Evolutionary conservation across 2,329 filamentous ascomycete species (phyloP), one percentile per base, ranked within the genome.

Genomic region (Hypoxylon sp.): DNA sequence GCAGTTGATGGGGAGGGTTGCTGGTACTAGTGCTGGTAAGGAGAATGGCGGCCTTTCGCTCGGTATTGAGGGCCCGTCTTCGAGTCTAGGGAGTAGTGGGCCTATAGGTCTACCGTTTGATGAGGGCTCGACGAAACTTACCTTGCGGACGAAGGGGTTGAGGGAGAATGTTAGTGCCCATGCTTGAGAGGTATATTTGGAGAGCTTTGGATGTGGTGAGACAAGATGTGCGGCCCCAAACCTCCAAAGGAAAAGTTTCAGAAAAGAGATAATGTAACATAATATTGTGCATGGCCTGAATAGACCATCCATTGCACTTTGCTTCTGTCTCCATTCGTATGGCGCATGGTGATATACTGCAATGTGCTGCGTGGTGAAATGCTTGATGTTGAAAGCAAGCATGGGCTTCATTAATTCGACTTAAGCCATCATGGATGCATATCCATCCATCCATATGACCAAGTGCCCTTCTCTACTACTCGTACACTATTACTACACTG

Each of bases 131-230:
- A 76, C 79, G 2, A 86, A 82, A 71, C 79, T 88, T 56, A 86
- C 84, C 4, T 70, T 89, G 34, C 77, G 87, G 62, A 89, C 87
- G 0, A 88, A 87, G 74, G 87, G 86, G 0, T 63, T 89, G 73
- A 80, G 86, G 43, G 86, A 88, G 76, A 82, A 84, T 65, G 76
- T 82, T 13, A 77, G 73, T 7, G 72, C 73, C 43, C 73, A 70
- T 66, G 68, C 66, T 73, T 76, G 51, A 76, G 55, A 72, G 3
- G 2, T 34, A 43, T 41, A 21, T 21, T 34, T 50, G 23, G 21
- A 13, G n/a, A 5, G 25, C 9, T 30, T 30, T 30, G 28, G 9
- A 23, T 46, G 13, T 13, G 28, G 13, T 9, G 43, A 38, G 55
- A 41, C 36, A 19, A 49, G n/a, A 58, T 25, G 25, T 41, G 23